Evolutionary conservation across 257 asterid genomes (phyloP).

Genomic region (Verbena officinalis): DNA sequence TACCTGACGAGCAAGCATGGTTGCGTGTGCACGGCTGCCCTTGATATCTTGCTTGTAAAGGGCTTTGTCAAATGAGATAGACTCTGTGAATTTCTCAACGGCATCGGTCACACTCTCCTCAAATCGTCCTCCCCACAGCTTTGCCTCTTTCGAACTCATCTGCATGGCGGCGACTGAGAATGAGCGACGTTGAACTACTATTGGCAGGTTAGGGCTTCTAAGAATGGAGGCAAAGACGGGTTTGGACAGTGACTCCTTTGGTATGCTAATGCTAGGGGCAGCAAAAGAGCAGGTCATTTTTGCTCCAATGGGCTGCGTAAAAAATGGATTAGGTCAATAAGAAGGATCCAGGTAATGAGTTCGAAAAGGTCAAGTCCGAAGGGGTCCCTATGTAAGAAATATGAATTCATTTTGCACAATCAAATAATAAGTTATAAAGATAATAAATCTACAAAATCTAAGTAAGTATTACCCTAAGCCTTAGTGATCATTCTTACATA

Average conservation of each 20-base stretch:
- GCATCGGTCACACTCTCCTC: slow-evolving; percentile 89
- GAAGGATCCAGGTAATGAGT: too few relatives aligned
- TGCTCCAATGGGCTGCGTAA: too few relatives aligned
- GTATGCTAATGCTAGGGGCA: slow-evolving; percentile 27
- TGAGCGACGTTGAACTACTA: slow-evolving; percentile 27
- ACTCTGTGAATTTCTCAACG: slow-evolving; percentile 93
- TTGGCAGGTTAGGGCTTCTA: slow-evolving; percentile 10
- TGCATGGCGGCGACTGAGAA: slow-evolving; percentile 39
- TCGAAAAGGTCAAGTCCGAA: too few relatives aligned
- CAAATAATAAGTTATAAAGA: too few relatives aligned
- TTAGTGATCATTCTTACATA: too few relatives aligned
- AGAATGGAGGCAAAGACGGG: slow-evolving; percentile 28
- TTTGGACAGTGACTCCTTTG: slow-evolving; percentile 30
- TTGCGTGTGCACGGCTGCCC: slow-evolving; percentile 97
- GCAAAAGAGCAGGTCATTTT: slow-evolving; percentile 13
- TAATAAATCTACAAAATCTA: too few relatives aligned
- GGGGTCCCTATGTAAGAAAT: too few relatives aligned
- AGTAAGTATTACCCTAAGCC: too few relatives aligned
- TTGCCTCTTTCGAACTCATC: slow-evolving; percentile 69
- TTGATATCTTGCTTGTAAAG: slow-evolving; percentile 92
- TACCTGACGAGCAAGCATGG: slow-evolving; percentile 92
- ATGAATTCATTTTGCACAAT: too few relatives aligned
- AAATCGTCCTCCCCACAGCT: slow-evolving; percentile 98
- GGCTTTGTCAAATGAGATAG: slow-evolving; percentile 83
- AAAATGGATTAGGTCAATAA: too few relatives aligned